Evolutionary conservation across 768 basidiomycete species (phyloP), one percentile per base, ranked within the genome.

Genomic region (Mycena floridula): DNA sequence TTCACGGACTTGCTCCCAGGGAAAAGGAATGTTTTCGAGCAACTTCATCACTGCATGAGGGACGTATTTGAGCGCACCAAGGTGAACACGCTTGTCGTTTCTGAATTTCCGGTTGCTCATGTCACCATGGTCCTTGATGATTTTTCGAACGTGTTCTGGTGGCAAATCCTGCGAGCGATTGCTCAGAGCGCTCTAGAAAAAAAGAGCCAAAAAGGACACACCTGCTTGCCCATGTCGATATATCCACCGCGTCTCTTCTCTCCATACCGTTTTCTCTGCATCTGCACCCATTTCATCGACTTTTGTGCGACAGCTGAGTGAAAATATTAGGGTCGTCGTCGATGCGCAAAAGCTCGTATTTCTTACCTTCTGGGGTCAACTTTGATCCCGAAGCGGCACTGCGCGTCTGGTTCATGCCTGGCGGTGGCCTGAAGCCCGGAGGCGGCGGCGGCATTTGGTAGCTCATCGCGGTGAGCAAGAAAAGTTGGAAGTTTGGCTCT

Each of bases 81-180:
- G 81, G 67, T 99, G 96, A 32, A 99, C 96, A 50, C 96, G 90
- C 71, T 99, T 99, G 74, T 99, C 96, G 61, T 95, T 96, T 54
- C 96, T 75, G 66, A 98, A 99, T 73, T 99, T 99, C 63, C 96
- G 82, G 63, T 94, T 95, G 66, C 90, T 93, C 96, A 99, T 97
- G 70, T 97, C 94, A 53, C 95, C 94, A 57, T 98, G 95, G 66
- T 98, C 96, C 69, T 97, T 94, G 72, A 98, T 93, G 57, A 99
- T 98, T 85, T 98, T 98, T 49, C 96, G 85, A 52, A 99, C 86
- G 59, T 97, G 94, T 64, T 99, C 96, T 24, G 94, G 90, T 45
- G 96, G 96, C 47, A 96, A 69, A 64, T 96, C 93, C 89, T 94
- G 43, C 7, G 26, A 21, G 32, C 49, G 30, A 44, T 42, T 50